Evolutionary conservation across 2,329 filamentous ascomycete species (phyloP), one percentile per base, ranked within the genome.

Genomic region (Plectosphaerella cucumerina): DNA sequence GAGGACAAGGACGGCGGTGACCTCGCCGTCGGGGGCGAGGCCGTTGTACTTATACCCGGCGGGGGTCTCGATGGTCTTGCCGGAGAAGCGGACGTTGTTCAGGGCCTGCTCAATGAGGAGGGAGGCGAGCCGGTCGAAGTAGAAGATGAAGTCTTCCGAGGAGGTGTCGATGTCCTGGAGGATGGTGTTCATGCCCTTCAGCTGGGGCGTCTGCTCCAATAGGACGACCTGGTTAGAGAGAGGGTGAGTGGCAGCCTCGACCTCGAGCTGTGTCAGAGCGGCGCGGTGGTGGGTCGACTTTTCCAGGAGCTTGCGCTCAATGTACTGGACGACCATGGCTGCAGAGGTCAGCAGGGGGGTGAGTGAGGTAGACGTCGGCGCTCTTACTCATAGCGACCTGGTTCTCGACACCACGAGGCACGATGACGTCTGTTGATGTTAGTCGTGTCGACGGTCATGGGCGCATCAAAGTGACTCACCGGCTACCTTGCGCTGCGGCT

Each of bases 141-240:
- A 97, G 70, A 97, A 97, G 55, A 96, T 90, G 65, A 97, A 97
- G 60, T 97, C 92, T 64, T 96, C 93, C 41, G 89, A 81, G 6
- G 80, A 75, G 0, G 90, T 93, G 45, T 85, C 80, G 17, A 89
- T 86, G 60, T 94, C 81, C 63, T 95, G 87, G 39, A 99, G 82
- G 51, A 97, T 88, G 0, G 92, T 97, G 65, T 90, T 92, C 81
- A 99, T 96, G 44, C 85, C 92, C 51, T 78, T 79, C 50, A 97
- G 77, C 67, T 99, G 94, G 9, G 85, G 81, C 1, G 89, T 96
- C 55, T 89, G 80, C 42, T 86, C 77, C 51, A 97, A 72, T 15
- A 95, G 69, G 5, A 87, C 75, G 34, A 96, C 88, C 57, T 88
- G 89, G 1, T 82, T 67, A 1, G 90, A 91, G 6, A 97, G 73